phyloP scores from a whole-genome alignment of 2,329 filamentous ascomycete genomes.

The Colletotrichum ledebouriae region DNA sequence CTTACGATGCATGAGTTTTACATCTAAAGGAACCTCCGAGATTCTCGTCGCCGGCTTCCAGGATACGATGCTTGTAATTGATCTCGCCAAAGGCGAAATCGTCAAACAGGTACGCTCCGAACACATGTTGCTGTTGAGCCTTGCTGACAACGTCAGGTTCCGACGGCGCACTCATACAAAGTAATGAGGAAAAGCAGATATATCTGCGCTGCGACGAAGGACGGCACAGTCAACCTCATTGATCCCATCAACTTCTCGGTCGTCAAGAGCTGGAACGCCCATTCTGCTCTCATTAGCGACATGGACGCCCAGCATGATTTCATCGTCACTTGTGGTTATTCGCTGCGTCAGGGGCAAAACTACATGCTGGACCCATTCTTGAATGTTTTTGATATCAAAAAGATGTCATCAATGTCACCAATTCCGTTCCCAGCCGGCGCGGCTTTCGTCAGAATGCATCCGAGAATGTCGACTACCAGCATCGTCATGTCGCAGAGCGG shows the following conservation, averaged over 20 bases:
- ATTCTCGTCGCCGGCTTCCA: conserved; percentile 91
- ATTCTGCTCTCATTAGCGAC: conserved; percentile 89
- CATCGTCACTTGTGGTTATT: conserved; percentile 94
- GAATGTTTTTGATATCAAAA: conserved; percentile 96
- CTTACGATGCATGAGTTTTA: conserved; percentile 95
- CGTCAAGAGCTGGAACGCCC: conserved; percentile 90
- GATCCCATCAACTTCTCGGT: conserved; percentile 83
- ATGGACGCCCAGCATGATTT: conserved; percentile 98
- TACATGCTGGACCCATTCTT: conserved; percentile 93
- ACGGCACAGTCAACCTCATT: conserved; percentile 86
- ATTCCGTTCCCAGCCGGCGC: conserved; percentile 94
- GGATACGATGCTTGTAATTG: conserved; percentile 83
- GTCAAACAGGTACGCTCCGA: conserved; percentile 69
- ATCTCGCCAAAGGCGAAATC: conserved; percentile 78
- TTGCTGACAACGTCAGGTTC: conserved; percentile 65
- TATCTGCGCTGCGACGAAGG: conserved; percentile 90
- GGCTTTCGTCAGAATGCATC: conserved; percentile 96
- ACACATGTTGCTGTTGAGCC: background rate
- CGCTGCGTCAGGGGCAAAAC: conserved; percentile 77
- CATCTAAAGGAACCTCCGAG: conserved; percentile 84
- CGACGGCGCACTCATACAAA: conserved; percentile 82
- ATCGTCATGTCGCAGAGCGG: conserved; percentile 93
- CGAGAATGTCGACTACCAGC: conserved; percentile 92
- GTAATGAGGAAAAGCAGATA: conserved; percentile 93
- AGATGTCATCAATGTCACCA: conserved; percentile 86